Percentiles rank a stretch among this genome's conserved stretches.
These are phyloP conservation scores for Epichloe sylvatica DNA, from an alignment of 2,329 filamentous ascomycete genomes.

Conservation along the genomic window DNA sequence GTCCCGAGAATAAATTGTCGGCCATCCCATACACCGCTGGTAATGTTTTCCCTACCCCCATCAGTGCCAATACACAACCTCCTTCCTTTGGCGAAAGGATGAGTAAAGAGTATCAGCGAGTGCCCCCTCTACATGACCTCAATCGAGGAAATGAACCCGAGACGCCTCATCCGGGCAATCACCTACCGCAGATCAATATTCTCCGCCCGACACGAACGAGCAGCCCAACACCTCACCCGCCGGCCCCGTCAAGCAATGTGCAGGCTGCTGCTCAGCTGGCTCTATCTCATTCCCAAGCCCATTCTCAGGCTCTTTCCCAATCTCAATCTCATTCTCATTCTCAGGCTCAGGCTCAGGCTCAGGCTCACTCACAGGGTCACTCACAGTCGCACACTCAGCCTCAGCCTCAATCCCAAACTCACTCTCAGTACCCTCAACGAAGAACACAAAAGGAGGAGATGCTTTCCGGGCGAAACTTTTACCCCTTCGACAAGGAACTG, in stretches of 20 bases:
- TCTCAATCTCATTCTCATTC: conserved; percentile 32
- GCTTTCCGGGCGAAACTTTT: conserved; percentile 66
- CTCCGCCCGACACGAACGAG: conserved; percentile 36
- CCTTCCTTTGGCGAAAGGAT: conserved; percentile 33
- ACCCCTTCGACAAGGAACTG: conserved; percentile 64
- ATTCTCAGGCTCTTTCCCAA: conserved; percentile 35
- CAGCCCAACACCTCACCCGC: conserved; percentile 29
- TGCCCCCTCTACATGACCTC: conserved; percentile 47
- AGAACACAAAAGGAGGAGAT: conserved; percentile 80
- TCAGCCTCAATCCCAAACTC: conserved; percentile 23
- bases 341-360: conserved; percentile 40
- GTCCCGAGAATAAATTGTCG: conserved; percentile 49
- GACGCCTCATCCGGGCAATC: conserved; percentile 34
- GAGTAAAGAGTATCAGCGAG: conserved; percentile 45
- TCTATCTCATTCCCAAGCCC: conserved; percentile 40
- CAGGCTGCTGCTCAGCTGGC: conserved; percentile 47
- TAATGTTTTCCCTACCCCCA: conserved; percentile 47
- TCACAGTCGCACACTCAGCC: conserved; percentile 11
- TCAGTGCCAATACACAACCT: conserved; percentile 40
- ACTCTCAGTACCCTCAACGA: conserved; percentile 24
- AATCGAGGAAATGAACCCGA: conserved; percentile 39
- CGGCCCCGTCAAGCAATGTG: conserved; percentile 23
- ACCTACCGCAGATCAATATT: conserved; percentile 44
- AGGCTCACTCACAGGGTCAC: conserved; percentile 13
- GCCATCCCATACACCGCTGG: conserved; percentile 39